These are phyloP conservation scores for Ceratocystis smalleyi DNA, from an alignment of 2,329 filamentous ascomycete genomes.

Conservation along the genomic window DNA sequence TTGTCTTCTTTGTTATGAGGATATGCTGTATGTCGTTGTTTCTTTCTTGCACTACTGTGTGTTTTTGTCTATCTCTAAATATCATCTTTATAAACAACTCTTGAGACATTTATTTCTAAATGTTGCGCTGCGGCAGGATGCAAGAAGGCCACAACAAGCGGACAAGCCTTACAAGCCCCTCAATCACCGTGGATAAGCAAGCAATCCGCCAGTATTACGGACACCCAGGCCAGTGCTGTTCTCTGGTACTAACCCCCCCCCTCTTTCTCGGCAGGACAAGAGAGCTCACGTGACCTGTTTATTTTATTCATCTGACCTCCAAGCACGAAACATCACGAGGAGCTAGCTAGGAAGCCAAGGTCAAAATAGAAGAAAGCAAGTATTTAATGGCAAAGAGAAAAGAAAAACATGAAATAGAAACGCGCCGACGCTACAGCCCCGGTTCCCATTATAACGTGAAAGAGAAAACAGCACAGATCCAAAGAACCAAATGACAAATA, in stretches of 20 bases:
- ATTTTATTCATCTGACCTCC: neutral
- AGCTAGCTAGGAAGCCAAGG: neutral
- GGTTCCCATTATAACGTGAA: slow-evolving; percentile 9
- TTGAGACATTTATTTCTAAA: neutral
- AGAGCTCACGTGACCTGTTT: neutral
- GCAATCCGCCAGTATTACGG: no score
- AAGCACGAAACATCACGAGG: neutral
- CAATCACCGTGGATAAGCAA: no score
- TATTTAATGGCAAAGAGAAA: neutral
- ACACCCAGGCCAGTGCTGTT: no score
- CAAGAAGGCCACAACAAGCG: no score
- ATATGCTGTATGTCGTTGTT: neutral
- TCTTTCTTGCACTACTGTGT: neutral
- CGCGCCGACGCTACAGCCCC: slow-evolving; percentile 9
- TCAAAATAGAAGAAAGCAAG: neutral
- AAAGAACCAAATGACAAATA: neutral
- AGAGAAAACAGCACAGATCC: neutral
- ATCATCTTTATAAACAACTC: neutral
- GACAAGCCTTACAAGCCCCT: no score
- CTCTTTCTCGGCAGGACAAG: neutral
- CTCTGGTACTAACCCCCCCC: no score
- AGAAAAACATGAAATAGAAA: slow-evolving; percentile 5
- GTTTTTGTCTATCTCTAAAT: slow-evolving; percentile 3
- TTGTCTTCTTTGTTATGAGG: neutral
- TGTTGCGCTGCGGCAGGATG: no score